Evolutionary conservation across 2,329 filamentous ascomycete genomes (phyloP).

Genomic region (Fusarium hostae): DNA sequence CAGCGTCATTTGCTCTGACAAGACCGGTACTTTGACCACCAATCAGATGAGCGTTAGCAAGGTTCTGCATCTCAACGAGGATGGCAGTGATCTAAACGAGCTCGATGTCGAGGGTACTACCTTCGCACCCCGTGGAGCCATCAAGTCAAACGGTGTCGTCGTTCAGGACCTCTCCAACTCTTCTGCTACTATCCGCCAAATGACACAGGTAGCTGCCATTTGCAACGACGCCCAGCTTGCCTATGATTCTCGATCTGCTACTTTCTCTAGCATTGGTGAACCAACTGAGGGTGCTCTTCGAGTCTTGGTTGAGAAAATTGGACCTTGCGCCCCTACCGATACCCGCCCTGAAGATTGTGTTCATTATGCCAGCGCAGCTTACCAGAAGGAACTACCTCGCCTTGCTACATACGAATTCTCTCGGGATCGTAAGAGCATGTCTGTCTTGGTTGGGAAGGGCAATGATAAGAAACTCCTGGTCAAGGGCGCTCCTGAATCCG

Average conservation of each 20-base stretch:
- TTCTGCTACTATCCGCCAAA: conserved; percentile 82
- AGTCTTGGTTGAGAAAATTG: conserved; percentile 93
- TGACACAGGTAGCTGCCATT: conserved; percentile 76
- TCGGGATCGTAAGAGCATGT: conserved; percentile 99
- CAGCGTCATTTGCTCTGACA: conserved; percentile 99
- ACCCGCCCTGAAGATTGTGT: conserved; percentile 71
- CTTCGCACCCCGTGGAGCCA: conserved; percentile 83
- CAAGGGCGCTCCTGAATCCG: conserved; percentile 94
- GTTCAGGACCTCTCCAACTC: conserved; percentile 74
- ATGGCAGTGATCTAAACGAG: conserved; percentile 81
- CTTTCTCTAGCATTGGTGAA: conserved; percentile 88
- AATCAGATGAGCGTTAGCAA: conserved; percentile 99
- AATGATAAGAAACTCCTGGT: conserved; percentile 84
- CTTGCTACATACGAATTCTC: conserved; percentile 97
- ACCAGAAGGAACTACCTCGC: conserved; percentile 79
- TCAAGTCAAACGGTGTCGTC: conserved; percentile 75
- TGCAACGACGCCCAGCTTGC: conserved; percentile 91
- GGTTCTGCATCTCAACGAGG: conserved; percentile 82
- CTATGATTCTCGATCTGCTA: conserved; percentile 79
- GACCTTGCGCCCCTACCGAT: conserved; percentile 74
- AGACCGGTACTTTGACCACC: conserved; percentile 96
- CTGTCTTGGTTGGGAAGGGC: conserved; percentile 82
- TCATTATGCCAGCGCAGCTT: conserved; percentile 85
- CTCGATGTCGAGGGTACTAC: conserved; percentile 92
- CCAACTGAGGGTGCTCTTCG: conserved; percentile 94